Evolutionary conservation across 305 asterid species (phyloP), one percentile per base, ranked within the genome.

Genomic region (Fraxinus floribunda): DNA sequence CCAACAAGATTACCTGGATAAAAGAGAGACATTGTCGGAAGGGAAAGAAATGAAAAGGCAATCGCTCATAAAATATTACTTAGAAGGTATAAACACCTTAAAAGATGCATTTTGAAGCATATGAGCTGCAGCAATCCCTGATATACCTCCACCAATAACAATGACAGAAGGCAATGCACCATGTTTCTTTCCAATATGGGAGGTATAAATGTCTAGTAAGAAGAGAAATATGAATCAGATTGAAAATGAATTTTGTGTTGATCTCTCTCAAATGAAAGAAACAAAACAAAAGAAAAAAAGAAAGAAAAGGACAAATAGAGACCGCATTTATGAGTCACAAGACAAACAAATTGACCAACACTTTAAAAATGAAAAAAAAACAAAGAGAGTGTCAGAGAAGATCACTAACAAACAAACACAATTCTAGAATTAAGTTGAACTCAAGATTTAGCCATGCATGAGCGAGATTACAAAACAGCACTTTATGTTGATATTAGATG

Each of bases 71-170:
- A 16, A 57, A 39, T 64, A 80, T 72, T 68, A 60, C 26, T 52
- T 73, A 44, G 79, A 73, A 68, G 36, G 75, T 20, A 79, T 35
- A 64, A 24, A 20, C 57, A 94, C 99, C 95, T 94, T 91, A 89
- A 91, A 90, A 79, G 98, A 91, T 84, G 97, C 98, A 89, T 91
- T 88, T 24, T 94, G 97, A 73, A 96, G 93, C 90, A 86, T 88
- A 52, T 85, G 94, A 0, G 98, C 98, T 10, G 99, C 98, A 86
- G 98, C 97, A 87, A 96, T 86, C 84, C 99, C 99, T 46, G 99
- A 94, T 81, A 96, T 93, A 75, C 99, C 99, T 83, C 95, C 98
- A 82, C 99, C 99, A 88, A 96, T 84, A 86, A 96, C 94, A 78
- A 96, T 89, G 78, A 96, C 95, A 10, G 94, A 87, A 29, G 98